Evolutionary conservation across 495 filamentous ascomycete species (phyloP), one percentile per base, ranked within the genome.

Genomic region (Tuber borchii): DNA sequence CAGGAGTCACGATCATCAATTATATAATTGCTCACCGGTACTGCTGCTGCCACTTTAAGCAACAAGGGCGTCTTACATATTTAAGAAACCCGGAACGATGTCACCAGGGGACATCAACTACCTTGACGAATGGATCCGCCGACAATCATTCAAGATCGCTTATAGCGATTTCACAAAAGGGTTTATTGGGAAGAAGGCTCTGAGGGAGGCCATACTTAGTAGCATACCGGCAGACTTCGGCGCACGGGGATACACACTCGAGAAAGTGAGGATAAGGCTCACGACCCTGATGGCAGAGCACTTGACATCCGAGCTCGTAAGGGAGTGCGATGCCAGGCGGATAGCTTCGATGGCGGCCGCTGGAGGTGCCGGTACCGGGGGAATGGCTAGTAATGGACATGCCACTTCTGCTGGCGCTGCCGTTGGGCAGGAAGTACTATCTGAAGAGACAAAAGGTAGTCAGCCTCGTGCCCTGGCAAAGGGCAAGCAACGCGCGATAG

Each of bases 61-160:
- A 31, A 31, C 0, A 6, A 31, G 51, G n/a, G 4, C 51, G 14
- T 61, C 51, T 65, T 34, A 34, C 26, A 65, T 65, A 61, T 26
- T 61, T 61, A 26, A 61, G 51, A 2, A 61, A 31, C 51, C 45
- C 51, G 3, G 51, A 34, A 19, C 56, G 56, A 65, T 65, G 56
- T 65, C 56, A 65, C 56, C 56, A 19, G 56, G 56, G 10, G 71
- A 73, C 34, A 22, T 39, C 31, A 71, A 75, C 68, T 73, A 46
- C 6, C 22, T 79, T 9, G 78, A 79, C 65, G 69, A 71, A 26
- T 79, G 78, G 78, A 79, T 79, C n/a, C 78, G 70, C 48, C 42
- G 34, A 4, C 76, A 79, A 73, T 77, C 78, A 20, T 73, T 65
- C 34, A 75, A 75, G 68, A n/a, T 75, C 31, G 78, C 78, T 7